Percentiles rank a stretch among this genome's conserved stretches.
Conservation (phyloP, 441 rosid species). For the Gossypium gossypioides region DNA sequence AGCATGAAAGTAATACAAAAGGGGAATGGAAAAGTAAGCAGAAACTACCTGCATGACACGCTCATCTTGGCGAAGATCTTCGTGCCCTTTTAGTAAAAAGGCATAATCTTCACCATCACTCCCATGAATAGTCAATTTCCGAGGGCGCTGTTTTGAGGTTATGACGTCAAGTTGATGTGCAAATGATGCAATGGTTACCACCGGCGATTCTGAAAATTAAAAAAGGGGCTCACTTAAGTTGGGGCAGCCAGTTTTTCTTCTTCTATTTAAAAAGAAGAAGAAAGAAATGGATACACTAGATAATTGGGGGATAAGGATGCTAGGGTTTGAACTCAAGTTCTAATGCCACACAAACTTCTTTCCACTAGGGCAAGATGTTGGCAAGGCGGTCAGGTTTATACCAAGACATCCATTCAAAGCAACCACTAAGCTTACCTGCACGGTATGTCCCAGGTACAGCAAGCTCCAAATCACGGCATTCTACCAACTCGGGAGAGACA, state of each 20-base stretch:
- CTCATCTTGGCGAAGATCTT: slow-evolving; percentile 97
- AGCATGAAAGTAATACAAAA: neutral
- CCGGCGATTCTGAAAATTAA: slow-evolving; percentile 52
- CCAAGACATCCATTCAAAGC: slow-evolving; percentile 2
- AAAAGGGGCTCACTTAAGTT: slow-evolving; percentile 6
- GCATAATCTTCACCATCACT: slow-evolving; percentile 89
- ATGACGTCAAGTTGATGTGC: slow-evolving; percentile 87
- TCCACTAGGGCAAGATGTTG: too few species aligned
- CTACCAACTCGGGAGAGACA: slow-evolving; percentile 90
- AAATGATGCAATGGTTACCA: slow-evolving; percentile 84
- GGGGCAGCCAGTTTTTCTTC: neutral
- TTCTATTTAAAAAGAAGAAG: too few species aligned
- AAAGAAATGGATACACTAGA: too few species aligned
- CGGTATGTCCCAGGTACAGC: slow-evolving; percentile 98
- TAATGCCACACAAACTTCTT: too few species aligned
- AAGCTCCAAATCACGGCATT: slow-evolving; percentile 85
- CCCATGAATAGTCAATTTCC: slow-evolving; percentile 94
- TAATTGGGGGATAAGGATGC: too few species aligned
- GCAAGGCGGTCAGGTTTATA: neutral
- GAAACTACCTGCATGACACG: slow-evolving; percentile 94
- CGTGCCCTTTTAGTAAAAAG: slow-evolving; percentile 95
- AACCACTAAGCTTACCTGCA: slow-evolving; percentile 45
- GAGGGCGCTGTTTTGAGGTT: slow-evolving; percentile 90
- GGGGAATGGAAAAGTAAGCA: slow-evolving; percentile 2
- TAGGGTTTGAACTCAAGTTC: too few species aligned